phyloP scores from a whole-genome alignment of 192 early-diverging fungal genomes.

The Obelidium mucronatum region DNA sequence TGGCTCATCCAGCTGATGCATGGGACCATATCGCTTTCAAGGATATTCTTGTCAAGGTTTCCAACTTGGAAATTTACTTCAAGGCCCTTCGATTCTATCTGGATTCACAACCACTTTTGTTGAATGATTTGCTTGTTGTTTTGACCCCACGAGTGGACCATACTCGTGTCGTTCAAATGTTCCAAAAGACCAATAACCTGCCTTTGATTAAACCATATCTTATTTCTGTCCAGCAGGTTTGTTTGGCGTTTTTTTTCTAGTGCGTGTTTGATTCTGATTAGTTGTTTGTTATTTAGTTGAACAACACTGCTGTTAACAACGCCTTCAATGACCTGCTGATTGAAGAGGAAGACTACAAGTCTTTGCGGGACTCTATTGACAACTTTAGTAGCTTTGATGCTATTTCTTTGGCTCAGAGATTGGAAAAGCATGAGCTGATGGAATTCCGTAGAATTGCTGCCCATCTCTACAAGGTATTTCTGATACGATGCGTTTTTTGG shows the following conservation, averaged over 20 bases:
- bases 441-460: conserved; percentile 99
- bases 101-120: conserved; percentile 91
- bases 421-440: conserved; percentile 96
- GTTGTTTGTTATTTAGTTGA: conserved; percentile 57
- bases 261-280: not conserved
- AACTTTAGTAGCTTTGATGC: conserved; percentile 95
- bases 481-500: not conserved
- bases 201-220: conserved; percentile 97
- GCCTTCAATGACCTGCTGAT: conserved; percentile 96
- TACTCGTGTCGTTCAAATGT: conserved; percentile 95
- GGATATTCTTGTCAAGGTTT: conserved; percentile 96
- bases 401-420: conserved; percentile 84
- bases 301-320: conserved; percentile 94
- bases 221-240: conserved; percentile 86
- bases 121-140: conserved; percentile 91
- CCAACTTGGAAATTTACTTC: conserved; percentile 98
- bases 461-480: conserved; percentile 83
- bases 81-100: conserved; percentile 96
- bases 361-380: conserved; percentile 93
- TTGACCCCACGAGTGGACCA: conserved; percentile 94
- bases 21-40: conserved; percentile 98
- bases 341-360: conserved; percentile 97
- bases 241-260: not conserved
- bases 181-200: conserved; percentile 97
- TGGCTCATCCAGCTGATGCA: conserved; percentile 92